Conservation (phyloP, 2,329 filamentous ascomycete genomes). For the Tothia fuscella region DNA sequence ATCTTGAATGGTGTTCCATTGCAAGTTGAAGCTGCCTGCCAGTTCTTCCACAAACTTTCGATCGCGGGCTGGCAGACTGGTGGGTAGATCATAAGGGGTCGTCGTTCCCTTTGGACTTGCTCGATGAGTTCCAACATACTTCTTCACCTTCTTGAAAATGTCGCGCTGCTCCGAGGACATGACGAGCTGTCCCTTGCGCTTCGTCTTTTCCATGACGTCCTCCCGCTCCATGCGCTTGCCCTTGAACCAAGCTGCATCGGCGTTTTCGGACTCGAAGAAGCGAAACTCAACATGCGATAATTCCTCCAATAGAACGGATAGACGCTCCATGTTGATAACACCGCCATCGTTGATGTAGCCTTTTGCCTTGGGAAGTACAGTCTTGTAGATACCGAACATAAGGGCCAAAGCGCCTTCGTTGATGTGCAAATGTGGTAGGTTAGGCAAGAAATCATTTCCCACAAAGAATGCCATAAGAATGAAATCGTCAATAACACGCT, state of each 20-base stretch:
- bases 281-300: conserved; percentile 78
- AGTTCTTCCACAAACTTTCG: conserved; percentile 88
- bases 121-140: conserved; percentile 62
- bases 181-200: conserved; percentile 51
- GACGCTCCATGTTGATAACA: conserved; percentile 73
- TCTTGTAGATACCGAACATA: conserved; percentile 97
- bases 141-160: conserved; percentile 70
- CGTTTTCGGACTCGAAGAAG: conserved; percentile 85
- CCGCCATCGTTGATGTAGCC: conserved; percentile 96
- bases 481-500: conserved; percentile 96
- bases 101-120: conserved; percentile 31
- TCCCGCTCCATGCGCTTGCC: conserved; percentile 66
- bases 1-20: conserved; percentile 52
- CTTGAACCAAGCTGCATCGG: conserved; percentile 84
- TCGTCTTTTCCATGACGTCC: conserved; percentile 51
- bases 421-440: conserved; percentile 91
- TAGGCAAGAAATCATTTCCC: conserved; percentile 96
- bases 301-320: conserved; percentile 68
- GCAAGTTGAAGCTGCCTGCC: conserved; percentile 54
- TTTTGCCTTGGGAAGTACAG: conserved; percentile 70
- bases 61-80: conserved; percentile 65
- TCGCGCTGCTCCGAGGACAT: conserved; percentile 63
- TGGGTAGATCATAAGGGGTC: conserved; percentile 58
- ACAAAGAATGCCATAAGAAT: conserved; percentile 99
- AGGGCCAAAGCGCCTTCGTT: conserved; percentile 93